Evolutionary conservation across 495 filamentous ascomycete species (phyloP), one percentile per base, ranked within the genome.

Genomic region (Cercophora sp.): DNA sequence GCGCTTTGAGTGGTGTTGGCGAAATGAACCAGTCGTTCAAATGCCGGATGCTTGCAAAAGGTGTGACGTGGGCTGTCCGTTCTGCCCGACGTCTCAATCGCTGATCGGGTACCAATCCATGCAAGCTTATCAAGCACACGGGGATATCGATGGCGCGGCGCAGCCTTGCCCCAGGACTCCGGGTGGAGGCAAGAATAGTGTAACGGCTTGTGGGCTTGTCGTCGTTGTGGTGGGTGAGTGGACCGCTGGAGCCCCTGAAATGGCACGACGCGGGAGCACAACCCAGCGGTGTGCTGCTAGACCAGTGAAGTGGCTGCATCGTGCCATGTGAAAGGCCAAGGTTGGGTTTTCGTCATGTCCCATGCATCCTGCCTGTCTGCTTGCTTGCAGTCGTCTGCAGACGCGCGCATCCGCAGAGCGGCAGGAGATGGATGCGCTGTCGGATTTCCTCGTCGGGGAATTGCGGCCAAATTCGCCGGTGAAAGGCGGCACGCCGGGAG

Each of bases 381-480:
- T 6, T n/a, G 23, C 31, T 18, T 34, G n/a, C 43, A 48, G 4
- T 6, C 8, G 16, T 41, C 18, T 34, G n/a, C 43, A 48, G 10
- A 31, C 8, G 16, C 22, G 40, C 51, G 47, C 58, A 51, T 51
- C 31, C 31, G 15, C 16, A 44, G 9, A 20, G 15, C 43, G 32
- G 61, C 16, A 34, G 48, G 48, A 44, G 35, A n/a, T n/a, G n/a
- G n/a, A n/a, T 37, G 32, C 31, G 15, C 35, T 49, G 31, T n/a
- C n/a, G n/a, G n/a, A n/a, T n/a, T n/a, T n/a, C n/a, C 29, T 41
- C 11, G 27, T 52, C 62, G 59, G 62, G 62, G 57, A 58, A 60
- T 55, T 60, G 54, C 62, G 62, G 62, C 52, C 62, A 44, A 62
- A 60, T 58, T 57, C 16, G 48, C 61, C 55, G 61, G 47, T 41